These are phyloP conservation scores for Cytospora leucostoma DNA, from an alignment of 2,329 filamentous ascomycete genomes.

Conservation along the genomic window DNA sequence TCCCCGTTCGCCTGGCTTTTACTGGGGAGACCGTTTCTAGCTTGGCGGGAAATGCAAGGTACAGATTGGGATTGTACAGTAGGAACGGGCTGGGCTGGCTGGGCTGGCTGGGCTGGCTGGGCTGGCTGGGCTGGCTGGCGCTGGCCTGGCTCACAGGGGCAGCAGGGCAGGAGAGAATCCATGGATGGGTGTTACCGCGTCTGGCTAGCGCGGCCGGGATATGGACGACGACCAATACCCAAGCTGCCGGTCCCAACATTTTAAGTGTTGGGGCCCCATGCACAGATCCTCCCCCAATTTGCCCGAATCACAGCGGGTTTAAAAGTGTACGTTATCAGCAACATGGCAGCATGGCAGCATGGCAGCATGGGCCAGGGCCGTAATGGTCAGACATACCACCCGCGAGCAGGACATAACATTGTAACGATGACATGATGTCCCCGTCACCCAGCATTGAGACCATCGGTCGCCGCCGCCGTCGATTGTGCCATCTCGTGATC, in stretches of 20 bases:
- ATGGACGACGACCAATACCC: not conserved
- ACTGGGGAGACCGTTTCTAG: too few relatives aligned
- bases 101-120: too few relatives aligned
- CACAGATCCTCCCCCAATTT: not conserved
- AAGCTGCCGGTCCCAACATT: slow-evolving; percentile 1
- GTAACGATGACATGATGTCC: not conserved
- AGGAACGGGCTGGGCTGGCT: too few relatives aligned
- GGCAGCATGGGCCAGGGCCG: too few relatives aligned
- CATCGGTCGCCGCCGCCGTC: not conserved
- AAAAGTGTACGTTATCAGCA: not conserved
- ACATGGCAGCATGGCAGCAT: not conserved
- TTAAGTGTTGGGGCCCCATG: slow-evolving; percentile 1
- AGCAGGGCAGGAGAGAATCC: not conserved
- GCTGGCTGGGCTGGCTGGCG: too few relatives aligned
- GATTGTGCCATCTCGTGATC: not conserved
- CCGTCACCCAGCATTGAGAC: not conserved
- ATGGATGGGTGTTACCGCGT: not conserved
- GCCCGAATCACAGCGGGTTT: not conserved
- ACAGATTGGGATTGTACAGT: too few relatives aligned
- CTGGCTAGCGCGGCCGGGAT: not conserved
- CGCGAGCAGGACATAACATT: not conserved
- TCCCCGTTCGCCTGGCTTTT: too few relatives aligned
- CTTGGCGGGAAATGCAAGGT: too few relatives aligned
- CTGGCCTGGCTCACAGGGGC: not conserved
- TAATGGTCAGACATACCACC: not conserved